These are phyloP conservation scores for Cyclocybe cylindracea DNA, from an alignment of 768 basidiomycete species.

Conservation along the genomic window DNA sequence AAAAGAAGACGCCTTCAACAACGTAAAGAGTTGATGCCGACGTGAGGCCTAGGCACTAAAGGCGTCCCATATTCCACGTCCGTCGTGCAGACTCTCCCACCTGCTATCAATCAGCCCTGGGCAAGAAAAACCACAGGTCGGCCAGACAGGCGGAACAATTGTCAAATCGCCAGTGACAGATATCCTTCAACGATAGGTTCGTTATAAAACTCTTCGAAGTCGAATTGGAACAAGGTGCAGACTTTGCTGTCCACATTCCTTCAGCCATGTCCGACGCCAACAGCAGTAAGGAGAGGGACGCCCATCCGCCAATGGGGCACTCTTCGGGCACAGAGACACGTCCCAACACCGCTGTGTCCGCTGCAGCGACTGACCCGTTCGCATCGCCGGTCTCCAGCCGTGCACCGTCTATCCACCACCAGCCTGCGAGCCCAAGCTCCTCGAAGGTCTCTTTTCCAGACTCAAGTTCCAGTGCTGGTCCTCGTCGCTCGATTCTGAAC, in stretches of 20 bases:
- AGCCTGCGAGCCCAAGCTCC: constrained; percentile 19
- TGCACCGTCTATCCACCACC: constrained; percentile 30
- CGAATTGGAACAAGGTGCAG: constrained; percentile 1
- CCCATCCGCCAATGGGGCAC: constrained; percentile 3
- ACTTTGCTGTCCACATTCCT: constrained; percentile 7
- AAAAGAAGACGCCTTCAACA: constrained; percentile 7
- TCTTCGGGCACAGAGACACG: constrained; percentile 15
- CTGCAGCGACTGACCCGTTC: constrained; percentile 31
- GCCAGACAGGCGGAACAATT: constrained; percentile 7
- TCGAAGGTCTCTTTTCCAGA: constrained; percentile 30
- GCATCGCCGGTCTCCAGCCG: constrained; percentile 36
- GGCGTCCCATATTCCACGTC: constrained; percentile 7
- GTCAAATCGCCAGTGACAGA: constrained; percentile 13
- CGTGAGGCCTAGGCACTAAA: constrained; percentile 11
- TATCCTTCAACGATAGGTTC: constrained; percentile 1
- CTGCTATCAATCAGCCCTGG: constrained; percentile 4
- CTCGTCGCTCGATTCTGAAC: constrained; percentile 15
- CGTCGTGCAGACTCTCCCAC: constrained; percentile 10
- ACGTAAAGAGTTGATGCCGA: constrained; percentile 18
- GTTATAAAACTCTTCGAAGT: constrained; percentile 14
- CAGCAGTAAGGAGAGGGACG: constrained; percentile 12
- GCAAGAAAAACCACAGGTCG: not conserved
- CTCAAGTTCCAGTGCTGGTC: constrained; percentile 8
- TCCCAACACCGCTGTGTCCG: constrained; percentile 24
- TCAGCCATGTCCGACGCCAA: constrained; percentile 21